Evolutionary conservation across 2,329 filamentous ascomycete genomes (phyloP).

Genomic region (Sporothrix phasma): DNA sequence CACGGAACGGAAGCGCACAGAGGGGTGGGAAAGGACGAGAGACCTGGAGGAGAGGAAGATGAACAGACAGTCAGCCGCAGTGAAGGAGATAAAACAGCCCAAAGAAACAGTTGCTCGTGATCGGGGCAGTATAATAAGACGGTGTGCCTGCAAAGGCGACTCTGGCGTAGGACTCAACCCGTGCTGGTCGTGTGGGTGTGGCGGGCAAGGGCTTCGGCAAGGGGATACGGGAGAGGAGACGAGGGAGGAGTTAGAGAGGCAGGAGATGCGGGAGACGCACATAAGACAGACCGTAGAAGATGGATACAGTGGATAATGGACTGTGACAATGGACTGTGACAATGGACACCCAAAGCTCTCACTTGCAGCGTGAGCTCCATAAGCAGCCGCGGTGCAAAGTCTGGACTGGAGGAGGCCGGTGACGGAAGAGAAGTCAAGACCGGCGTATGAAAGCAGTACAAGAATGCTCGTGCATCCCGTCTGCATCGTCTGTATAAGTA

Average conservation of each 20-base stretch:
- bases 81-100: no score
- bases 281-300: no score
- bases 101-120: constrained; percentile 1
- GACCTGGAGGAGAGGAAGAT: no score
- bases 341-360: constrained; percentile 4
- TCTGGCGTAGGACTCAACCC: not conserved
- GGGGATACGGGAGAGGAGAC: not conserved
- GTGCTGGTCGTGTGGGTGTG: no score
- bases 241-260: not conserved
- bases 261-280: no score
- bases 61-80: not conserved
- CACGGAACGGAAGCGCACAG: not conserved
- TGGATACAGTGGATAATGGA: no score
- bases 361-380: not conserved
- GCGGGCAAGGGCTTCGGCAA: not conserved
- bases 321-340: no score
- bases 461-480: not conserved
- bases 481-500: not conserved
- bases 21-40: not conserved
- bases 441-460: not conserved
- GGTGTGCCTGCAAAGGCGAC: not conserved
- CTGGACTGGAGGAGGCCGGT: not conserved
- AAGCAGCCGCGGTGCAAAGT: not conserved
- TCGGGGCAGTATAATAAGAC: not conserved
- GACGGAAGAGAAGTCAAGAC: no score